Evolutionary conservation across 1,284 basidiomycete genomes (phyloP).

Genomic region (Pyrrhoderma noxium): DNA sequence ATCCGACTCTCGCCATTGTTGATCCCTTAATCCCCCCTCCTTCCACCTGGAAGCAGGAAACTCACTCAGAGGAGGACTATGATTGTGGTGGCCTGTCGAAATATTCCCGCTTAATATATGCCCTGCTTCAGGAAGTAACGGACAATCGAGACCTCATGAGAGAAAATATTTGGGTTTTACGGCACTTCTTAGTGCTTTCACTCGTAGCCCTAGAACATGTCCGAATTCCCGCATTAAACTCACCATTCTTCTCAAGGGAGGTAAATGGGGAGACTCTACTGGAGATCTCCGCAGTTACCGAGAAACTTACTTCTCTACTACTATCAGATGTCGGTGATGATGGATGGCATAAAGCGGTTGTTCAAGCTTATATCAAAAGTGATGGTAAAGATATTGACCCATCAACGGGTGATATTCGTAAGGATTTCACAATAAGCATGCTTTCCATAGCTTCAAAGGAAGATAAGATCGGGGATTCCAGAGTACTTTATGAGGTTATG

Average conservation of each 20-base stretch:
- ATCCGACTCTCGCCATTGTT: constrained; percentile 55
- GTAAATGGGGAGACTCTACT: constrained; percentile 34
- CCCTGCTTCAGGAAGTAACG: constrained; percentile 52
- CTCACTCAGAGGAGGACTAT: constrained; percentile 20
- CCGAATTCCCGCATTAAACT: constrained; percentile 41
- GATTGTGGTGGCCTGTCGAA: constrained; percentile 47
- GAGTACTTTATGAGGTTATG: constrained; percentile 54
- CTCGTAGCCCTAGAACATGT: constrained; percentile 51
- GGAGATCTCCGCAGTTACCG: constrained; percentile 43
- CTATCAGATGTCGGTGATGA: constrained; percentile 45
- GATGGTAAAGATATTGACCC: constrained; percentile 16
- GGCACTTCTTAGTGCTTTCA: constrained; percentile 54
- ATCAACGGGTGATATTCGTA: too few species aligned
- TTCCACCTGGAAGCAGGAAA: constrained; percentile 23
- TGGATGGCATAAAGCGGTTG: constrained; percentile 43
- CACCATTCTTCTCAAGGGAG: constrained; percentile 41
- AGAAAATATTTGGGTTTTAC: constrained; percentile 53
- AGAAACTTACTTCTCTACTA: constrained; percentile 63
- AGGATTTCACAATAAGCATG: constrained; percentile 27
- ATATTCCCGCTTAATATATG: constrained; percentile 60
- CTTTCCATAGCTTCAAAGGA: constrained; percentile 30
- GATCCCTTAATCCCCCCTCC: constrained; percentile 50
- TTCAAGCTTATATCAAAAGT: constrained; percentile 28
- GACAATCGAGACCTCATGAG: constrained; percentile 58
- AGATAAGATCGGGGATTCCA: constrained; percentile 47